These are phyloP conservation scores for Hirschioporus abietinus DNA, from an alignment of 768 basidiomycete genomes.

Conservation along the genomic window DNA sequence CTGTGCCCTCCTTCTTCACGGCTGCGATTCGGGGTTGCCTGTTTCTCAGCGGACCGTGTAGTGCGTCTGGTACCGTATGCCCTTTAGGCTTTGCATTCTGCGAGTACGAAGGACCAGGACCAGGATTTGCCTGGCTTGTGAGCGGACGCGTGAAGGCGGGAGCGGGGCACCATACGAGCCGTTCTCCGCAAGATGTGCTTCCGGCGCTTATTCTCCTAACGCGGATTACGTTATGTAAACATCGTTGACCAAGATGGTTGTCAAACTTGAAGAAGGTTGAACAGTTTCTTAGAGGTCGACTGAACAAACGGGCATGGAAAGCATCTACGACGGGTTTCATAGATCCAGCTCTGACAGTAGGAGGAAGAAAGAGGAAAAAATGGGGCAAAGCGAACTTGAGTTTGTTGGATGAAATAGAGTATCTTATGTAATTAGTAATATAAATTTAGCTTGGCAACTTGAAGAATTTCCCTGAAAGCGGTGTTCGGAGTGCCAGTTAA, in stretches of 20 bases:
- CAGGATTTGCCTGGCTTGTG: not conserved
- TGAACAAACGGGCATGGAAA: not conserved
- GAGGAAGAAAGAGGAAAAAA: not conserved
- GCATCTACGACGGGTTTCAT: not conserved
- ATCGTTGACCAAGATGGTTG: not conserved
- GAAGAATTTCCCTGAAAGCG: not conserved
- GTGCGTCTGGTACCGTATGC: not conserved
- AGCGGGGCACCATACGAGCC: not conserved
- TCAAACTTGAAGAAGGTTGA: not conserved
- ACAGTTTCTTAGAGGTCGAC: not conserved
- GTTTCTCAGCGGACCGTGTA: not conserved
- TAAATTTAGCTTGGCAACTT: not conserved
- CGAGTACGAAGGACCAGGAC: not conserved
- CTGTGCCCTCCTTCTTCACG: not conserved
- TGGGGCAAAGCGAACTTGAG: not conserved
- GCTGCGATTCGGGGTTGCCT: not conserved
- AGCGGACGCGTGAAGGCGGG: not conserved
- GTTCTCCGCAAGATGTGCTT: not conserved
- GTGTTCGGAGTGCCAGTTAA: not conserved
- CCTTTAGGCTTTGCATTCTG: not conserved
- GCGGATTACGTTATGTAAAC: not conserved
- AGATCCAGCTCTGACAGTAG: not conserved
- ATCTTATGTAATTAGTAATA: not conserved
- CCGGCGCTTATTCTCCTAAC: not conserved
- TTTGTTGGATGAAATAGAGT: not conserved